Evolutionary conservation across 768 basidiomycete genomes (phyloP).

Genomic region (Trametes cingulata): DNA sequence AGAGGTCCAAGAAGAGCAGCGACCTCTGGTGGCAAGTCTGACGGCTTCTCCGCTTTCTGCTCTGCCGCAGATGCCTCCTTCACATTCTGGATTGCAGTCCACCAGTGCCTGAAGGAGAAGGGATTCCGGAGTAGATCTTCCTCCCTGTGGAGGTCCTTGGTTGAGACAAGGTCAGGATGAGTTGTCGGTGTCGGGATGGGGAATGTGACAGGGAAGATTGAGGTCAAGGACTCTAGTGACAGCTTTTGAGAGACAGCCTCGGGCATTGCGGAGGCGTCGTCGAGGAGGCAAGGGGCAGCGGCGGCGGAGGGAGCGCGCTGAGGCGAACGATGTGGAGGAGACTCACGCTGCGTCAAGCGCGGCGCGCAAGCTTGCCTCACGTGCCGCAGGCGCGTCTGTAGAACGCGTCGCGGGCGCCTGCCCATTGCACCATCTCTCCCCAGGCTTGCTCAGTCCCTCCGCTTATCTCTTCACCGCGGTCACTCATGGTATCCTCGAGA

Average conservation of each 20-base stretch:
- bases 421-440: conserved; percentile 13
- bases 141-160: conserved; percentile 82
- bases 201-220: conserved; percentile 79
- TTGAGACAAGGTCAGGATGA: conserved; percentile 71
- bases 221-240: conserved; percentile 52
- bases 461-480: conserved; percentile 1
- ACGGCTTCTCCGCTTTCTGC: conserved; percentile 56
- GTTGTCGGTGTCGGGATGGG: conserved; percentile 83
- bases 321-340: neutral
- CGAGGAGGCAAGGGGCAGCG: neutral
- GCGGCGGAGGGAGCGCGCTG: neutral
- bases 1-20: conserved; percentile 75
- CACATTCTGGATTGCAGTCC: conserved; percentile 77
- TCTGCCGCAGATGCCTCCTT: conserved; percentile 62
- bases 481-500: conserved; percentile 12
- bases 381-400: conserved; percentile 13
- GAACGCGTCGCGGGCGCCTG: conserved; percentile 10
- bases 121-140: conserved; percentile 94
- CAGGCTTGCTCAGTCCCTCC: neutral
- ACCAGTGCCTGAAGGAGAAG: conserved; percentile 90
- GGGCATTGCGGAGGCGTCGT: conserved; percentile 44
- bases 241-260: conserved; percentile 51
- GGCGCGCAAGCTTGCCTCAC: conserved; percentile 5
- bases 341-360: conserved; percentile 9
- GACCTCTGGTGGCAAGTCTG: conserved; percentile 50